phyloP scores from a whole-genome alignment of 805 yeast species.

The Pichia deserticola region DNA sequence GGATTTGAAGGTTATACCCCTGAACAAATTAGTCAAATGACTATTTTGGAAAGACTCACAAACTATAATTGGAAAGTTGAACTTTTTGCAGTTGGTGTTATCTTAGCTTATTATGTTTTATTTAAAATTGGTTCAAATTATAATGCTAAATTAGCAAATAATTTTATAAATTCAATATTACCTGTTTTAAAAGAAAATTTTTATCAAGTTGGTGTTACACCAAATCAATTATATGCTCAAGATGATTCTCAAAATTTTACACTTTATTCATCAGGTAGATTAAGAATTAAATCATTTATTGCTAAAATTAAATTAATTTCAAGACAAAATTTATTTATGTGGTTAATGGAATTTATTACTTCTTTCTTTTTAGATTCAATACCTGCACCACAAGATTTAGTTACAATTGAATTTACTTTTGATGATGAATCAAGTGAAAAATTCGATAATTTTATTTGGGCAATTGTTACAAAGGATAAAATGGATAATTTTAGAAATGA shows the following conservation, averaged over 20 bases:
- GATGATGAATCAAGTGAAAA: conserved; percentile 33
- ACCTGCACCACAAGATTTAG: conserved; percentile 49
- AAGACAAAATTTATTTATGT: conserved; percentile 71
- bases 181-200: conserved; percentile 60
- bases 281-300: conserved; percentile 57
- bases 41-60: conserved; percentile 49
- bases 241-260: conserved; percentile 57
- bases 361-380: conserved; percentile 51
- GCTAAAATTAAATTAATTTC: conserved; percentile 60
- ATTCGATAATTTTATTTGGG: conserved; percentile 69
- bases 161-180: conserved; percentile 38
- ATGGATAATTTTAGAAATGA: conserved; percentile 72
- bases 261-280: conserved; percentile 84
- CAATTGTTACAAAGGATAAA: conserved; percentile 74
- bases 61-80: conserved; percentile 77
- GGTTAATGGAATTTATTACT: conserved; percentile 55
- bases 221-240: conserved; percentile 40
- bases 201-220: conserved; percentile 62
- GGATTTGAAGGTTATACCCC: neutral
- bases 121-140: conserved; percentile 52
- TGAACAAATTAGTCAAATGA: conserved; percentile 53
- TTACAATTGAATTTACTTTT: conserved; percentile 54
- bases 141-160: conserved; percentile 51
- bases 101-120: conserved; percentile 40
- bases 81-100: conserved; percentile 43